phyloP scores from a whole-genome alignment of 75 land plant species.

The Sequoia sempervirens region DNA sequence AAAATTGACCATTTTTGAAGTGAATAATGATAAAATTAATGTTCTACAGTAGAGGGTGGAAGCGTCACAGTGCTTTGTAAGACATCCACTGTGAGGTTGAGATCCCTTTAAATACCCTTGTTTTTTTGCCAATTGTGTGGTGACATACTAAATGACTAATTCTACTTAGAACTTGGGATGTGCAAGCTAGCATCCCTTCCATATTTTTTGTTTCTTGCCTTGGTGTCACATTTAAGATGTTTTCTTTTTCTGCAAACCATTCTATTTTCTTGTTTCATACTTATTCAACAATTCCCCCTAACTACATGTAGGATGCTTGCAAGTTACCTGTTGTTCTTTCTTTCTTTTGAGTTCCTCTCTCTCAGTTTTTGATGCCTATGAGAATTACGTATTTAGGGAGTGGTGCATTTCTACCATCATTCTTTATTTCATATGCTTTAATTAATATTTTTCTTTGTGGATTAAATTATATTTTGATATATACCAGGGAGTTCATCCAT shows the following conservation, averaged over 20 bases:
- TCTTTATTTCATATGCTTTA: neutral
- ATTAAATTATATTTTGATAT: neutral
- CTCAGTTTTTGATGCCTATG: neutral
- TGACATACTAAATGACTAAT: neutral
- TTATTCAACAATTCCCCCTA: neutral
- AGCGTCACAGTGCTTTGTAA: neutral
- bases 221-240: neutral
- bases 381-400: neutral
- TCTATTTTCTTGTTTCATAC: neutral
- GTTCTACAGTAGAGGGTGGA: neutral
- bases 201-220: neutral
- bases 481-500: slow-evolving; percentile 81
- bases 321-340: neutral
- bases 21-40: neutral
- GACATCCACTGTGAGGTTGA: neutral
- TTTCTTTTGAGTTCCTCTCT: neutral
- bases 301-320: neutral
- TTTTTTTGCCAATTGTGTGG: neutral
- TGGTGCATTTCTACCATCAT: neutral
- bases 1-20: neutral
- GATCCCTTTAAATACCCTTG: neutral
- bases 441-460: neutral
- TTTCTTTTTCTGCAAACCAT: neutral
- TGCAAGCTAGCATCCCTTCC: neutral
- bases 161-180: neutral